Conservation (phyloP, 1,284 basidiomycete species). For the Chalciporus piperatoides region DNA sequence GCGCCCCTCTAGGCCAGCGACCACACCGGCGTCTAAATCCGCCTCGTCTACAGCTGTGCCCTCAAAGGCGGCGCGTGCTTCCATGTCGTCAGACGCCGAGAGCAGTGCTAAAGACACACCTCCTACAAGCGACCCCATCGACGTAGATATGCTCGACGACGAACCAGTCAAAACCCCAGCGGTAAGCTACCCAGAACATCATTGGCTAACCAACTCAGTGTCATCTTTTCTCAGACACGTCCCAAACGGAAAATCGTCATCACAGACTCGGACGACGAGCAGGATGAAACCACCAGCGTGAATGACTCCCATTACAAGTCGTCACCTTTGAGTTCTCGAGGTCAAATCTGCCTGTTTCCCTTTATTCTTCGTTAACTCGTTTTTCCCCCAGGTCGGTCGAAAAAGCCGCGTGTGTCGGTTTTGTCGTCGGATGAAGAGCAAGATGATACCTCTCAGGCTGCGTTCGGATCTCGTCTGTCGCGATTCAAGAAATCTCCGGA, state of each 20-base stretch:
- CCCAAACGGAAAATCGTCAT: conserved; percentile 67
- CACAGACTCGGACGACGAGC: conserved; percentile 67
- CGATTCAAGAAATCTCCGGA: conserved; percentile 61
- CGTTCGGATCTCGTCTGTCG: conserved; percentile 56
- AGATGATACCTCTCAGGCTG: conserved; percentile 30
- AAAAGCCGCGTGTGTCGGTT: conserved; percentile 51
- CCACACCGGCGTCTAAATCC: conserved; percentile 38
- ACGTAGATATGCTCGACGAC: conserved; percentile 64
- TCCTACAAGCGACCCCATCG: conserved; percentile 71
- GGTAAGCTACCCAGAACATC: conserved; percentile 12
- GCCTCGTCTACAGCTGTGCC: conserved; percentile 18
- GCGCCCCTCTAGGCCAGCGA: conserved; percentile 26
- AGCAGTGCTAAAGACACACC: conserved; percentile 54
- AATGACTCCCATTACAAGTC: conserved; percentile 20
- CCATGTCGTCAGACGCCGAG: conserved; percentile 47
- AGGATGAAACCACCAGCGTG: conserved; percentile 32
- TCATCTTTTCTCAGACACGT: conserved; percentile 25
- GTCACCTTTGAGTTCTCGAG: conserved; percentile 23
- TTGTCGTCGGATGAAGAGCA: conserved; percentile 43
- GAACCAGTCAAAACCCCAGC: conserved; percentile 38
- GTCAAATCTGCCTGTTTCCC: conserved; percentile 22
- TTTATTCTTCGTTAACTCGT: background rate
- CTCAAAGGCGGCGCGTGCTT: conserved; percentile 38
- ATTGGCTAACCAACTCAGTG: conserved; percentile 1
- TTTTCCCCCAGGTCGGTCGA: conserved; percentile 34